These are phyloP conservation scores for Cudoniella acicularis DNA, from an alignment of 495 filamentous ascomycete genomes.

Conservation along the genomic window DNA sequence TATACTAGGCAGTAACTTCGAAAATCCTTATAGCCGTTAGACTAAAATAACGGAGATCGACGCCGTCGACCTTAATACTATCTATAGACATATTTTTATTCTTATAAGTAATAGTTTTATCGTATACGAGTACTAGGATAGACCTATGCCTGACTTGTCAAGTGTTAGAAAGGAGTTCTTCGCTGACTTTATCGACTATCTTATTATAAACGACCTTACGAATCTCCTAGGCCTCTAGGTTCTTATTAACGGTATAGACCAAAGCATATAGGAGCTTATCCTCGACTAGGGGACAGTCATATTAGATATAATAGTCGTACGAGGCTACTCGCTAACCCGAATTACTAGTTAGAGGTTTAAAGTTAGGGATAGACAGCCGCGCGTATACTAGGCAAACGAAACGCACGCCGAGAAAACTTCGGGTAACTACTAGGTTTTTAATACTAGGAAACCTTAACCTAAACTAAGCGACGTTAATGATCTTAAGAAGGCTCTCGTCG, in stretches of 20 bases:
- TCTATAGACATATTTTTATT: not conserved
- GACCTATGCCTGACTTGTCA: not conserved
- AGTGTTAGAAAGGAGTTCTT: not conserved
- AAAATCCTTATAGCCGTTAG: not conserved
- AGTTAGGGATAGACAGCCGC: not conserved
- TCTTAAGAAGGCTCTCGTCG: conserved; percentile 10
- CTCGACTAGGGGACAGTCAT: conserved; percentile 16
- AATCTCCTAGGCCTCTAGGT: not conserved
- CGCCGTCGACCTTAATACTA: not conserved
- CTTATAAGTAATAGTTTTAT: not conserved
- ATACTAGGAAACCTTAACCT: conserved; percentile 8
- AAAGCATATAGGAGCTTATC: conserved; percentile 10
- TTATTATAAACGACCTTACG: not conserved
- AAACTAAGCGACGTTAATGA: conserved; percentile 11
- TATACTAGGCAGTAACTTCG: conserved; percentile 1
- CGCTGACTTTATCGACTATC: not conserved
- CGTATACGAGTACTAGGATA: not conserved
- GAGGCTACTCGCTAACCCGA: not conserved
- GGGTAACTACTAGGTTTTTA: conserved; percentile 15
- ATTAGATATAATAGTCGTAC: conserved; percentile 6
- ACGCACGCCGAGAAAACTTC: conserved; percentile 4
- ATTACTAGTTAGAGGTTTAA: conserved; percentile 1
- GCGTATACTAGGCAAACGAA: conserved; percentile 4
- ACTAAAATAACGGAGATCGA: not conserved
- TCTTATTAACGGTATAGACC: not conserved